Conservation (phyloP, 176 grass and related monocot species). For the Alopecurus myosuroides region DNA sequence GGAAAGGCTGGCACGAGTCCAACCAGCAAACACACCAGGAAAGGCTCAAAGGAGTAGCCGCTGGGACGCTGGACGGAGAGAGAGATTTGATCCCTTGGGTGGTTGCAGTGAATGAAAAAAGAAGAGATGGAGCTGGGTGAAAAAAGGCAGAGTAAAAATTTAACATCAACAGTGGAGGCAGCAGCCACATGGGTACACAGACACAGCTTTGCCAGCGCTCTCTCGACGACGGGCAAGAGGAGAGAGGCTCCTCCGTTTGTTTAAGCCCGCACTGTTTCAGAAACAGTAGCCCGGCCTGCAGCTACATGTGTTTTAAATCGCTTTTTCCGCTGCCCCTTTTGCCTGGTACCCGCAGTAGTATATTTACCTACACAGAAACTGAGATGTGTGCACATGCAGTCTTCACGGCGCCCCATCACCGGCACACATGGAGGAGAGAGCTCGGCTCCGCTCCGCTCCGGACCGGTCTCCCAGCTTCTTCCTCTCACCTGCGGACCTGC, state of each 20-base stretch:
- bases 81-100: neutral
- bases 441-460: neutral
- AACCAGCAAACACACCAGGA: neutral
- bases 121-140: neutral
- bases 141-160: neutral
- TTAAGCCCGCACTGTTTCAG: neutral
- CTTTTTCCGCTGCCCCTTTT: neutral
- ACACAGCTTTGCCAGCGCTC: neutral
- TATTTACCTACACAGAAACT: neutral
- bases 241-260: neutral
- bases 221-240: too few relatives aligned
- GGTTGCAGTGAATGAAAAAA: neutral
- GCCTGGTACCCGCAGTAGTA: neutral
- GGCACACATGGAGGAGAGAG: conserved; percentile 23
- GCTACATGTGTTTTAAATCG: neutral
- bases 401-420: conserved; percentile 23
- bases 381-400: conserved; percentile 27
- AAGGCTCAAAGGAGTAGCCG: neutral
- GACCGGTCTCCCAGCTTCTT: neutral
- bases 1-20: neutral
- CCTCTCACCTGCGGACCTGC: neutral
- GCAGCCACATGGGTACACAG: neutral
- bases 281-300: conserved; percentile 19
- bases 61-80: neutral
- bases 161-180: neutral